A percentile compares a stretch with the other conserved stretches of the same genome.
These are phyloP conservation scores for Aureobasidium pullulans DNA, from an alignment of 2,329 filamentous ascomycete genomes.

Conservation along the genomic window DNA sequence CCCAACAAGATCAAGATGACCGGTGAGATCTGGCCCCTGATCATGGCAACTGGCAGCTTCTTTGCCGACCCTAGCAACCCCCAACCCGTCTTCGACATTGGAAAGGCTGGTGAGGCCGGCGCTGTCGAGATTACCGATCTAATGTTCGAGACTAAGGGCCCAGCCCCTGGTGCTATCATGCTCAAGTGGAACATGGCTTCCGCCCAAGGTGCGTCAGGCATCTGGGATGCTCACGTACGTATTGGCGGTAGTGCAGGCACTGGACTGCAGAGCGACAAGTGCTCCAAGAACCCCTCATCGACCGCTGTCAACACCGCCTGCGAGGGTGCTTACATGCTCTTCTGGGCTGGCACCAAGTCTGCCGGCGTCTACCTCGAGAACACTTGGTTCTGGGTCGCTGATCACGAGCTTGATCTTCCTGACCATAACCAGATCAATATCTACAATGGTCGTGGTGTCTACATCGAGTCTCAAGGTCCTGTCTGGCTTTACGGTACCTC, in stretches of 20 bases:
- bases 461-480: slow-evolving; percentile 67
- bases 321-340: slow-evolving; percentile 61
- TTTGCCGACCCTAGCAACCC: slow-evolving; percentile 73
- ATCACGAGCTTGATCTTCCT: slow-evolving; percentile 91
- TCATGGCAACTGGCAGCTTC: slow-evolving; percentile 69
- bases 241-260: slow-evolving; percentile 83
- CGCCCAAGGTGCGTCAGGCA: slow-evolving; percentile 61
- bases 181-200: slow-evolving; percentile 85
- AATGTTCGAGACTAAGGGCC: slow-evolving; percentile 74
- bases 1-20: slow-evolving; percentile 66
- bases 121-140: slow-evolving; percentile 81
- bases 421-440: slow-evolving; percentile 83
- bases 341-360: slow-evolving; percentile 48
- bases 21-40: slow-evolving; percentile 84
- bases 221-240: slow-evolving; percentile 96
- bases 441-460: slow-evolving; percentile 79
- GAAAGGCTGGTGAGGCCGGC: slow-evolving; percentile 67
- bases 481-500: slow-evolving; percentile 67
- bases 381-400: slow-evolving; percentile 84
- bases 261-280: slow-evolving; percentile 71
- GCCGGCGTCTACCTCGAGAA: slow-evolving; percentile 74
- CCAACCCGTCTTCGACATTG: slow-evolving; percentile 78
- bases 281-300: slow-evolving; percentile 65
- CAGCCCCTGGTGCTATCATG: slow-evolving; percentile 79
- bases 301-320: slow-evolving; percentile 60